These are phyloP conservation scores for Crithidia brevicula DNA, from an alignment of 208 protist species.

Conservation along the genomic window DNA sequence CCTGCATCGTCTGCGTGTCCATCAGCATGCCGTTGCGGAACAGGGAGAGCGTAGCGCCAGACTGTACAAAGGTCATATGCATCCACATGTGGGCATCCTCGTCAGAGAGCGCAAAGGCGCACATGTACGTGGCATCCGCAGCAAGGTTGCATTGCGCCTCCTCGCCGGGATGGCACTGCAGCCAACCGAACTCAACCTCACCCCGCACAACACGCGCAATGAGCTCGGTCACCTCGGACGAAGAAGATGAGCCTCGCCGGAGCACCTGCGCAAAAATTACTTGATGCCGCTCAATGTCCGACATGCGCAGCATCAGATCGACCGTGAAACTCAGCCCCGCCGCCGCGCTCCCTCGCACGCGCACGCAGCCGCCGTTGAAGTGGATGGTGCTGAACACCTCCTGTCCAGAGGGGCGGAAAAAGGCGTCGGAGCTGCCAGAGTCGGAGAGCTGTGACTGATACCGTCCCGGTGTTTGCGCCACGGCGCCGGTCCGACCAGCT, in stretches of 20 bases:
- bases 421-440: slow-evolving; percentile 23
- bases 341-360: slow-evolving; percentile 39
- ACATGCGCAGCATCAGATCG: slow-evolving; percentile 62
- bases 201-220: slow-evolving; percentile 54
- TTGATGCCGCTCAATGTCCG: slow-evolving; percentile 55
- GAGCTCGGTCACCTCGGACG: slow-evolving; percentile 33
- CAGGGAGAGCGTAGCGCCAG: slow-evolving; percentile 50
- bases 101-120: slow-evolving; percentile 28
- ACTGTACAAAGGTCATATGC: slow-evolving; percentile 80
- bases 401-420: slow-evolving; percentile 12
- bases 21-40: slow-evolving; percentile 68
- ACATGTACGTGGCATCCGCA: slow-evolving; percentile 10
- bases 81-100: slow-evolving; percentile 46
- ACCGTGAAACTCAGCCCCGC: slow-evolving; percentile 75
- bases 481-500: neutral
- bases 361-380: slow-evolving; percentile 74
- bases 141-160: slow-evolving; percentile 8
- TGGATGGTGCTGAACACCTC: slow-evolving; percentile 58
- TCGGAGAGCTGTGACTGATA: slow-evolving; percentile 23
- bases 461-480: neutral
- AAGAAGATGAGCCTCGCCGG: slow-evolving; percentile 1
- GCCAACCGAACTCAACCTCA: slow-evolving; percentile 64
- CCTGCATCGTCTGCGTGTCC: slow-evolving; percentile 38
- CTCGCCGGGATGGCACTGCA: slow-evolving; percentile 30
- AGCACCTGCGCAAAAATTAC: slow-evolving; percentile 74